Base-by-base conservation (phyloP, 139 green algal species). In the Asterochloris erici region DNA sequence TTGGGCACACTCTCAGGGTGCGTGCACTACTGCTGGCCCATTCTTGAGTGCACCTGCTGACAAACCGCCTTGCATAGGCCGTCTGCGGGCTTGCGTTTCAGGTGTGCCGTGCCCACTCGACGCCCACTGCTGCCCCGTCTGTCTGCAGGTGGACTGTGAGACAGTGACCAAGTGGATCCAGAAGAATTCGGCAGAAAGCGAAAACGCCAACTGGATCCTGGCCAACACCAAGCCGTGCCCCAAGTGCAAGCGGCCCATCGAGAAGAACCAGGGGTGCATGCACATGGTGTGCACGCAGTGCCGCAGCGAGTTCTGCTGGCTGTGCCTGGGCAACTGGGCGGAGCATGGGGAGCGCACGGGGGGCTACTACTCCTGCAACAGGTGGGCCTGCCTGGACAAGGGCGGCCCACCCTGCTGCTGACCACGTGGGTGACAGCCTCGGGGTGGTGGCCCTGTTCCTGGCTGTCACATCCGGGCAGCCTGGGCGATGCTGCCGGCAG, bases 321-420 rank as follows among this genome's bases (percentile, higher is more conserved):
- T 97, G 64, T 97, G 93, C 86, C 80, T 89, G 14, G 92, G 81
- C 10, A 70, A 92, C 28, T 99, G 97, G 97, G 87, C 83, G 26
- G 92, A 98, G 82, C 97, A 99, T 83, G 95, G 94, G 23, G 96
- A 99, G 87, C 86, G 93, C 68, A 99, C 97, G 0, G 97, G 97
- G 15, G 97, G 97, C 73, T 99, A 95, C 86, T 99, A 99, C 88
- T 88, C 91, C 29, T 99, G 96, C 90, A 99, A 99, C 90, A 90
- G 88, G 90, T 95, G 77, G 0, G 91, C 9, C 26, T 2, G 38
- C 38, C 38, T 54, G 38, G 84, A 91, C 64, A 98, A 95, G 0
- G 96, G 96, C 14, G 96, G 96, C 69, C 98, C 94, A 82, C 98
- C 98, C 88, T 88, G 91, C 27, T 98, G 96, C 89, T 98, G 98